Evolutionary conservation across 1,139 yeast species (phyloP), one percentile per base, ranked within the genome.

Genomic region (Schizosaccharomyces versatilis): DNA sequence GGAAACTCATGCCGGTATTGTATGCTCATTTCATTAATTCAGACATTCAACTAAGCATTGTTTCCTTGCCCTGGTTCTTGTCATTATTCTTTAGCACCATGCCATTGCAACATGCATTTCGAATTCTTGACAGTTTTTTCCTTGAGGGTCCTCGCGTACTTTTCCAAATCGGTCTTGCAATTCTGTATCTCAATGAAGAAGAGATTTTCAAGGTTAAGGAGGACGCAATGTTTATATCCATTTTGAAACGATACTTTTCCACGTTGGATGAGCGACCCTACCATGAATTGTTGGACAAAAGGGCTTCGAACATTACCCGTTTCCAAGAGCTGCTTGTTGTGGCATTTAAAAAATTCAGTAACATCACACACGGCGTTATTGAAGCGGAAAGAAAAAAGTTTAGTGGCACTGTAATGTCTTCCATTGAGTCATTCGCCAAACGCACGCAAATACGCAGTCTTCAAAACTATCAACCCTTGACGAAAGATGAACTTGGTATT

Each of bases 41-140:
- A 60, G 97, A 93, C 64, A 88, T 93, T 53, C 98, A 93, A 63
- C 71, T 93, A n/a, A 84, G 95, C 0, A 94, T 93, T 15, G 93
- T 90, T 1, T 84, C 96, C 0, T 71, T 93, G 52, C 97, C 98
- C 1, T 93, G 99, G 99, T 93, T 93, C 64, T 71, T 93, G 57
- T 85, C 96, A 0, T 69, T 93, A 52, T 93, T 84, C 66, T 75
- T 90, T 61, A 86, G 84, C 60, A 81, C 95, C 0, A 85, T 93
- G 94, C 98, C 99, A 0, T 70, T 93, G 61, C 88, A 85, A 6
- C 88, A 79, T 69, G 96, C 98, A 2, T 85, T 86, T 63, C 72
- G 98, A 65, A 83, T 93, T 55, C 75, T 90, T 63, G 99, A 93
- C 67, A 82, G 88, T 32, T 83, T 93, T 65, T 84, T 93, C 67